Percentiles rank a stretch among this genome's conserved stretches.
These are phyloP conservation scores for Eucalyptus lansdowneana DNA, from an alignment of 345 rosid genomes.

Conservation along the genomic window DNA sequence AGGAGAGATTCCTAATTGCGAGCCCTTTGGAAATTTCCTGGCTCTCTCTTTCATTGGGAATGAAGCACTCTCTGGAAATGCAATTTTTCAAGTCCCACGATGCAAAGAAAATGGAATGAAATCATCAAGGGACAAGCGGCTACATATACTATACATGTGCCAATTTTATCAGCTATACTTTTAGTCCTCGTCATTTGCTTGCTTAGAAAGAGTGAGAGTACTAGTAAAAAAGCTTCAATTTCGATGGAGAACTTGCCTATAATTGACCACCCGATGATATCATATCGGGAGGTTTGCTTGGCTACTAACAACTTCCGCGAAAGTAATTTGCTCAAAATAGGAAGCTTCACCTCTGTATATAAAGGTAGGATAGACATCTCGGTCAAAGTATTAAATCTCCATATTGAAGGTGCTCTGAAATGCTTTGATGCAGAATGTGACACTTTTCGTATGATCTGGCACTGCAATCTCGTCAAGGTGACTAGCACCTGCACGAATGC, in stretches of 20 bases:
- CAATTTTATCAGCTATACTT: not conserved
- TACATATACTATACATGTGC: not conserved
- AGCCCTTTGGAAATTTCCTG: not conserved
- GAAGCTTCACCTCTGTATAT: not conserved
- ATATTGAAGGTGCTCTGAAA: not conserved
- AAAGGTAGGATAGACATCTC: not conserved
- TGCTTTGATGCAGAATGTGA: not conserved
- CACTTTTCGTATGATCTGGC: not conserved
- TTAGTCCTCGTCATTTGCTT: not conserved
- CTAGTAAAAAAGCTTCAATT: accelerated
- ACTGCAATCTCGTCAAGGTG: conserved; percentile 1
- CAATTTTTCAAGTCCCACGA: not conserved
- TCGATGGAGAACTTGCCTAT: not conserved
- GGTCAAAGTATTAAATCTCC: not conserved
- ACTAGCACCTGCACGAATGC: not conserved
- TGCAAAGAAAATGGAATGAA: not conserved
- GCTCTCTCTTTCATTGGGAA: not conserved
- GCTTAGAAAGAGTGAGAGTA: accelerated
- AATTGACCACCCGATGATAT: not conserved
- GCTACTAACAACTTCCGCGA: not conserved
- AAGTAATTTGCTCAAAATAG: not conserved
- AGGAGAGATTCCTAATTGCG: not conserved
- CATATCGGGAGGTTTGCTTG: not conserved
- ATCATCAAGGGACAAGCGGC: not conserved
- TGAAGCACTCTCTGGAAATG: not conserved